These are phyloP conservation scores for Rhynchospora tenuis DNA, from an alignment of 176 grass and related monocot species.

Conservation along the genomic window DNA sequence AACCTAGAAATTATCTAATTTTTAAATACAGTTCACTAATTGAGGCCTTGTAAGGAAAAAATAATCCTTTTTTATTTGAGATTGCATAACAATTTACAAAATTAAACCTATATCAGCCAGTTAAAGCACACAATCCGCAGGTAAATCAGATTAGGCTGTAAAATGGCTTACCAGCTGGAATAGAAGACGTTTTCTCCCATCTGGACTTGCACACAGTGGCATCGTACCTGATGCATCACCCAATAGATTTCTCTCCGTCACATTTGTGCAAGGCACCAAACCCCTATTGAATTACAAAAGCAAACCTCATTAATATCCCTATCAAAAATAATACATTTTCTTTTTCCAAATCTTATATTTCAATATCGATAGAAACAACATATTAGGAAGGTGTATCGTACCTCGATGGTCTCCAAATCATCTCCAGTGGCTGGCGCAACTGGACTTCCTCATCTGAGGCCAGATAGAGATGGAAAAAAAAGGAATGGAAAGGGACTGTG, in stretches of 20 bases:
- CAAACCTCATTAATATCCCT: background rate
- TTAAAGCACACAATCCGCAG: background rate
- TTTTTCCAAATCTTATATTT: background rate
- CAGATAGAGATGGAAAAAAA: too few species aligned
- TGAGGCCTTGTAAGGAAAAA: background rate
- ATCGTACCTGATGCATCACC: constrained; percentile 81
- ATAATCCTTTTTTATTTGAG: background rate
- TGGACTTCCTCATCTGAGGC: constrained; percentile 57
- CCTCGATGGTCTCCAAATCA: constrained; percentile 55
- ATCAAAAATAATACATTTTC: background rate
- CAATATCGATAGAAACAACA: background rate
- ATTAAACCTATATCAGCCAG: background rate
- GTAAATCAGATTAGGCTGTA: background rate
- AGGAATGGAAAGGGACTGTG: too few species aligned
- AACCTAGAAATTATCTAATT: background rate
- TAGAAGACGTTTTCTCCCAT: constrained; percentile 64
- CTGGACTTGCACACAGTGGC: constrained; percentile 70
- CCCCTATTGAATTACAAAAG: constrained; percentile 39
- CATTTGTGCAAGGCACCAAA: constrained; percentile 59
- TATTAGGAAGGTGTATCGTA: constrained; percentile 10
- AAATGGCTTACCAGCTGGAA: constrained; percentile 47
- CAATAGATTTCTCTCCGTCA: constrained; percentile 75
- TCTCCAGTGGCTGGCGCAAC: constrained; percentile 18
- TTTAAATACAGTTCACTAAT: background rate
- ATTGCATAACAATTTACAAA: background rate